Evolutionary conservation across 768 basidiomycete genomes (phyloP), one percentile per base, ranked within the genome.

Genomic region (Ramaria sp.): DNA sequence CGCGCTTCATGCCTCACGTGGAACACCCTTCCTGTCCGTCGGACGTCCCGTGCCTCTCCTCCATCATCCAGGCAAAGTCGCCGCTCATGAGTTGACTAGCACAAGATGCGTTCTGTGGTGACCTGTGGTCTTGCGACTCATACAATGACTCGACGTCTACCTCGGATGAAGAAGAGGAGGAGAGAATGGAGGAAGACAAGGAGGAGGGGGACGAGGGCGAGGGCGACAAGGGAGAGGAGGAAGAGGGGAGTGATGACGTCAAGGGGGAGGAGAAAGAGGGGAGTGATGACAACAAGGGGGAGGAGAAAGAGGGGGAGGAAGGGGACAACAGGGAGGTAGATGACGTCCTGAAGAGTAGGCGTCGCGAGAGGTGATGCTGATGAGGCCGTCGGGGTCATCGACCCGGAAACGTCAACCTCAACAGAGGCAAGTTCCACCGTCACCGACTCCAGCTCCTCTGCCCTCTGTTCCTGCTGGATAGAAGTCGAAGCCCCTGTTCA

Each of bases 41-140:
- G 4, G 15, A 42, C 7, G 6, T 6, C 6, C 41, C 41, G 4
- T 42, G 41, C 47, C 12, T 49, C 34, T 24, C 24, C 31, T 30
- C 24, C 51, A 51, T 51, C 51, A 51, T 51, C 51, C 51, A 51
- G 9, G 51, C 51, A 38, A 51, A 51, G 19, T 51, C 51, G 11
- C 51, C 51, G 30, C 17, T 37, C 11, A 19, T 31, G 4, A 51
- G 33, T 22, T n/a, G n/a, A 15, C 30, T 38, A 4, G 30, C 11
- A 4, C 30, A 9, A 7, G 51, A 6, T n/a, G 37, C 19, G 31
- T 51, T 51, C 12, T 51, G 31, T 11, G 30, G 51, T 12, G 51
- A 13, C 11, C 51, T 19, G 6, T 10, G 51, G 51, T 51, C 51
- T 10, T 51, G 31, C 31, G 51, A 51, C 15, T 19, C 15, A 9